Conservation (phyloP, 306 rosid genomes). For the Boehmeria nivea region DNA sequence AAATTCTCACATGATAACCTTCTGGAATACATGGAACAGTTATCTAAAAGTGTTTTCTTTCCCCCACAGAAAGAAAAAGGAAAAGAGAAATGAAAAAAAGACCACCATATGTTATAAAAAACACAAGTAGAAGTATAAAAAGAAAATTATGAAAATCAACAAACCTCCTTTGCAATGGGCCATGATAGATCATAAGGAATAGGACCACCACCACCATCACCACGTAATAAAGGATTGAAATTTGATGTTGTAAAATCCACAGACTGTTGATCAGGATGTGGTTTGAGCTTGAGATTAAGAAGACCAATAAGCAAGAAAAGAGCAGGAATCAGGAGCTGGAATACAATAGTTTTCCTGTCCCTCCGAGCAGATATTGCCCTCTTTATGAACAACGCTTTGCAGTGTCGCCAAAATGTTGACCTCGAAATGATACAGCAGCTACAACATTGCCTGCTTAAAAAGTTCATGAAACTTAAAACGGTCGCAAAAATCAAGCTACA, state of each 20-base stretch:
- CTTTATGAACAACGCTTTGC: constrained; percentile 75
- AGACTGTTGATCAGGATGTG: constrained; percentile 89
- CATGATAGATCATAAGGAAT: constrained; percentile 74
- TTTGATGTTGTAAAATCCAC: constrained; percentile 77
- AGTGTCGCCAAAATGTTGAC: constrained; percentile 85
- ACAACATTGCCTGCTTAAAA: constrained; percentile 51
- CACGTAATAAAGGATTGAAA: constrained; percentile 79
- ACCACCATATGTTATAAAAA: constrained; percentile 3
- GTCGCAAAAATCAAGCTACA: constrained; percentile 51
- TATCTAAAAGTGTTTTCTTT: too few species aligned
- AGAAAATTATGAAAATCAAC: too few species aligned
- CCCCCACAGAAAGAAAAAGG: not conserved
- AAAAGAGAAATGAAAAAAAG: not conserved
- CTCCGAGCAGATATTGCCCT: constrained; percentile 88
- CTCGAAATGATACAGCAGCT: constrained; percentile 65
- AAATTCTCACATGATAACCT: constrained; percentile 5
- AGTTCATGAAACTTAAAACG: constrained; percentile 49
- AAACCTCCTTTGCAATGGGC: constrained; percentile 79
- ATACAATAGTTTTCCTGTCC: constrained; percentile 78
- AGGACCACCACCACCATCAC: constrained; percentile 97
- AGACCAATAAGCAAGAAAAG: constrained; percentile 83
- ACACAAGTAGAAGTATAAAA: too few species aligned
- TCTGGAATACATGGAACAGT: too few species aligned
- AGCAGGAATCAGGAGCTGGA: constrained; percentile 91
- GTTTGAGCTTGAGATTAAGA: constrained; percentile 86